Conservation (phyloP, 495 filamentous ascomycete species). For the Cercophora newfieldiana region DNA sequence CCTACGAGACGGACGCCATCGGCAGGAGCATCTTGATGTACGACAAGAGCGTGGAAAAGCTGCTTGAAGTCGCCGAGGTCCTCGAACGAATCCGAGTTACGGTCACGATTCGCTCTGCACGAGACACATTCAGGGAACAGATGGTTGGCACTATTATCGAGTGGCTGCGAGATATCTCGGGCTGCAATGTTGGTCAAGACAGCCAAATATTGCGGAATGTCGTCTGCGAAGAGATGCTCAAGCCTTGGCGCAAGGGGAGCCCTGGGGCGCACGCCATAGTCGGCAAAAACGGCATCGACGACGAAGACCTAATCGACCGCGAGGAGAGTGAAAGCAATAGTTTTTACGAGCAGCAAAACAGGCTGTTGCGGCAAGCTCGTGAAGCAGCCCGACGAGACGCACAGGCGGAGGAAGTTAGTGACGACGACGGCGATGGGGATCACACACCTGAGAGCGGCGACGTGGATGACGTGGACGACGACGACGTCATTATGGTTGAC, state of each 20-base stretch:
- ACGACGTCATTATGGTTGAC: slow-evolving; percentile 52
- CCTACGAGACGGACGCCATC: slow-evolving; percentile 82
- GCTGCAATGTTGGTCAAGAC: slow-evolving; percentile 81
- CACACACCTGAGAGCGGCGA: slow-evolving; percentile 40
- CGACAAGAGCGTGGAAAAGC: slow-evolving; percentile 63
- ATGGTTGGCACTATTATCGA: slow-evolving; percentile 98
- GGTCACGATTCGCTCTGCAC: slow-evolving; percentile 86
- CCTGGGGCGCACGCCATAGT: slow-evolving; percentile 79
- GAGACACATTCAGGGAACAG: slow-evolving; percentile 94
- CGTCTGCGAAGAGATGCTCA: slow-evolving; percentile 88
- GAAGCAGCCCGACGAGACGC: slow-evolving; percentile 54
- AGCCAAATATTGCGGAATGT: slow-evolving; percentile 73
- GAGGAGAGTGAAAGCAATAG: slow-evolving; percentile 33
- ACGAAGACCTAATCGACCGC: slow-evolving; percentile 62
- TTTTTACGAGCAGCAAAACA: slow-evolving; percentile 34
- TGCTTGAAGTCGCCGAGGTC: slow-evolving; percentile 73
- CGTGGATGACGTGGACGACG: slow-evolving; percentile 53
- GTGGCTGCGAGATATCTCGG: slow-evolving; percentile 91
- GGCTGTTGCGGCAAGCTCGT: slow-evolving; percentile 37
- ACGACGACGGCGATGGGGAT: slow-evolving; percentile 61
- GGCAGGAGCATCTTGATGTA: slow-evolving; percentile 83
- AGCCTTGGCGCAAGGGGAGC: slow-evolving; percentile 83
- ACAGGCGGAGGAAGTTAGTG: slow-evolving; percentile 57
- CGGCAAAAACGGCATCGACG: slow-evolving; percentile 84
- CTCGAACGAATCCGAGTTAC: slow-evolving; percentile 97